These are phyloP conservation scores for Penicillium antarcticum DNA, from an alignment of 495 filamentous ascomycete genomes.

Conservation along the genomic window DNA sequence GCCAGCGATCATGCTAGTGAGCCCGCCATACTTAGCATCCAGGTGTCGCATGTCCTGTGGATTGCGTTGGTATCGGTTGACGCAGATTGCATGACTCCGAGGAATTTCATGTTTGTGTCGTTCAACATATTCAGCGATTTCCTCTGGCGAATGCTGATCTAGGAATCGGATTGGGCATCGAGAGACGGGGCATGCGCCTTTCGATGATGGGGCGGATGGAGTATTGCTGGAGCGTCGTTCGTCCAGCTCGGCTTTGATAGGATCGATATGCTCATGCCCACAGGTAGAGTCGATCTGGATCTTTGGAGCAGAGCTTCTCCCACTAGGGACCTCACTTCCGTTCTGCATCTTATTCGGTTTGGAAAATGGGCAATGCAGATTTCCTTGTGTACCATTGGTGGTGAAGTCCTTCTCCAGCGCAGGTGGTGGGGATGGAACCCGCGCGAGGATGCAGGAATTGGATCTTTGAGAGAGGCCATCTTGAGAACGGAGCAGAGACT, in stretches of 20 bases:
- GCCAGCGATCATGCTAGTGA: slow-evolving; percentile 87
- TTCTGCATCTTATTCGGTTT: slow-evolving; percentile 28
- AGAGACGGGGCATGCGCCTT: slow-evolving; percentile 71
- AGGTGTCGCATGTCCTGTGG: slow-evolving; percentile 76
- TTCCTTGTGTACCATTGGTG: slow-evolving; percentile 41
- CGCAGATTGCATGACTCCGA: slow-evolving; percentile 84
- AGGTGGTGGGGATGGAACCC: slow-evolving; percentile 30
- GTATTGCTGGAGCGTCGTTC: slow-evolving; percentile 37
- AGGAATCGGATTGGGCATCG: slow-evolving; percentile 88
- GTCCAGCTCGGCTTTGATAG: slow-evolving; percentile 43
- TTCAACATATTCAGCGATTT: slow-evolving; percentile 85
- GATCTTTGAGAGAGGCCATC: slow-evolving; percentile 24
- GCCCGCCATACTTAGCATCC: slow-evolving; percentile 85
- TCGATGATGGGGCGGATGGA: slow-evolving; percentile 49
- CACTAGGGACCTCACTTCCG: slow-evolving; percentile 26
- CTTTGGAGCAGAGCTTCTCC: slow-evolving; percentile 24
- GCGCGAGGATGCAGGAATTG: slow-evolving; percentile 39
- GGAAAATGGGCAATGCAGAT: slow-evolving; percentile 45
- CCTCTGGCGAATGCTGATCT: slow-evolving; percentile 85
- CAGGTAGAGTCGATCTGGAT: slow-evolving; percentile 29
- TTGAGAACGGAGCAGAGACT: slow-evolving; percentile 31
- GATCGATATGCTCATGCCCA: slow-evolving; percentile 38
- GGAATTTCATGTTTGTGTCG: slow-evolving; percentile 91
- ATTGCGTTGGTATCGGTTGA: slow-evolving; percentile 80
- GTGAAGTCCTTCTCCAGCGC: slow-evolving; percentile 46